Base-by-base conservation (phyloP, 179 eudicot species). In the Beta macrorhiza region DNA sequence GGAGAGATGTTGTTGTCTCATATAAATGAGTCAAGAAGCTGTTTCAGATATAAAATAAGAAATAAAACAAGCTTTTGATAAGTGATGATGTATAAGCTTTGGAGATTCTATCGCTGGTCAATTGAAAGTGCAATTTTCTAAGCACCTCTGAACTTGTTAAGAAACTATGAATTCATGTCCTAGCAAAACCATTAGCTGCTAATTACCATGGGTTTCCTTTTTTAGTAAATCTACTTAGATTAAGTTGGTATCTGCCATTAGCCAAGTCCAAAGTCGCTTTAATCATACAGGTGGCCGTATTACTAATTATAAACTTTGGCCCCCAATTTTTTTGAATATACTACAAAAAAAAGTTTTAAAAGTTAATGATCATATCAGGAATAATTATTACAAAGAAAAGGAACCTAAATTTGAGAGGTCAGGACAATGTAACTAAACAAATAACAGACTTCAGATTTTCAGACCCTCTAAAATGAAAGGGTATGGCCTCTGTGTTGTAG, bases 121-220 rank as follows among this genome's bases (percentile, higher is more conserved):
- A 67, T 67, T 59, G 32, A 62, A 62, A 67, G n/a, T 37, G n/a
- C 72, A 67, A 13, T 67, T 37, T 32, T 67, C 19, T 67, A 67
- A 67, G 13, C 71, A 67, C 8, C 47, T 47, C 1, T 15, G 19
- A 47, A 3, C 57, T 44, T 3, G 75, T 47, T 47, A 1, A 71
- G 47, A 71, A 42, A 49, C 29, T 71, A 45, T 71, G 75, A 71
- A 29, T 47, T 25, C 32, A 49, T 71, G n/a, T 37, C 22, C 15
- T 67, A 19, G 72, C 47, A 19, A 25, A 29, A 19, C 11, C 15
- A 67, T 11, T 29, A 67, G 47, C 45, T 13, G 71, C 49, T 67
- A 67, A 32, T 29, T 63, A 67, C 71, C 47, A 32, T 67, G 71
- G 10, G 47, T 32, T 29, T 67, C 17, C 70, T 44, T 11, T 25